Conservation (phyloP, 805 yeast species). For the Candida broadrunensis region DNA sequence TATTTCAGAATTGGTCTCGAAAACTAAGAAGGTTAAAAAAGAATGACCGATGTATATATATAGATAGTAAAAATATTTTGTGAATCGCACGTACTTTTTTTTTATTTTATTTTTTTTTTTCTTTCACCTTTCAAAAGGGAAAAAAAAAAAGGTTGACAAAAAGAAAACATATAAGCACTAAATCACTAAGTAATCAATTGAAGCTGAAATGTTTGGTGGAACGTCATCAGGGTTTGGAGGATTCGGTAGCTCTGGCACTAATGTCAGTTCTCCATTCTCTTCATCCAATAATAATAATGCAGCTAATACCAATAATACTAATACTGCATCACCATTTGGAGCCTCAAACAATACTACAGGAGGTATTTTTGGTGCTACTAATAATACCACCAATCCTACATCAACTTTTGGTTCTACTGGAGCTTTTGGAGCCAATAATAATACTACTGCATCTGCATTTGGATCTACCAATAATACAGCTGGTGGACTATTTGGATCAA, state of each 20-base stretch:
- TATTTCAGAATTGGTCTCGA: not conserved
- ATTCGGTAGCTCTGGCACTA: constrained; percentile 25
- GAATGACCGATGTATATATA: not conserved
- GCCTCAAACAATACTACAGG: constrained; percentile 11
- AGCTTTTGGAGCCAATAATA: constrained; percentile 12
- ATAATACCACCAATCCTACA: constrained; percentile 11
- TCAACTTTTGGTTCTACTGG: constrained; percentile 11
- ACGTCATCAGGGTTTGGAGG: constrained; percentile 54
- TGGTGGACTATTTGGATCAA: constrained; percentile 27
- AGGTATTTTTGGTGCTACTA: constrained; percentile 10
- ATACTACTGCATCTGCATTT: constrained; percentile 28
- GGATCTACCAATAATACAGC: constrained; percentile 20
- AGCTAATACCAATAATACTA: constrained; percentile 13
- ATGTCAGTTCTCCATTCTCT: constrained; percentile 34
- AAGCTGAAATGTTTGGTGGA: constrained; percentile 45
- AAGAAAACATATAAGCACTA: no score
- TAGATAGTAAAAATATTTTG: not conserved
- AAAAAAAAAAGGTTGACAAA: no score
- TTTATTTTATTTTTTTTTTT: not conserved
- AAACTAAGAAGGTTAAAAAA: not conserved
- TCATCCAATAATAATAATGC: constrained; percentile 14
- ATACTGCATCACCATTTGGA: constrained; percentile 34
- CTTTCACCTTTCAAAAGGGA: not conserved
- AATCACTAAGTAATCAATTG: not conserved
- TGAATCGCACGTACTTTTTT: not conserved